Base-by-base conservation (phyloP, 1,284 basidiomycete genomes). In the Farysia itapuensis region DNA sequence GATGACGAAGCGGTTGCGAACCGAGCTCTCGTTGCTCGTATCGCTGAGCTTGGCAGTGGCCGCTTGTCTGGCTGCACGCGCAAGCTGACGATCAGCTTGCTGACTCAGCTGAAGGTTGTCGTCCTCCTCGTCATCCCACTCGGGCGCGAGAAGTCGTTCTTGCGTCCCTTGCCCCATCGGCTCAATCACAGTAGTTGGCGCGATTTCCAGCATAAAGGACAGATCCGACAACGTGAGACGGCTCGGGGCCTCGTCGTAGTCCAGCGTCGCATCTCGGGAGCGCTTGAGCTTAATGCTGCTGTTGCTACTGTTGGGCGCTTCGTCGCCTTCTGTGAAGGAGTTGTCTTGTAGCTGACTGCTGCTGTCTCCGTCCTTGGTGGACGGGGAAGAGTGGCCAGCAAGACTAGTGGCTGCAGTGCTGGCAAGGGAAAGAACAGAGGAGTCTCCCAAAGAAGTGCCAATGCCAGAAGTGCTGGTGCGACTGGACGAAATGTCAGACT, bases 131-230 rank as follows among this genome's bases (percentile, higher is more conserved):
- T 66, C 58, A 13, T 41, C 42, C 48, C 49, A 61, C 13, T 73
- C 74, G 2, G 74, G 64, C 4, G 57, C 64, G 2, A 75, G 48
- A 31, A 75, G 46, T 2, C 72, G 57, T 39, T 73, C 72, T 16
- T 63, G 51, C n/a, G 71, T 52, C 6, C 71, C 66, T 30, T 69
- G 61, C 4, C 74, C 74, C 31, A 75, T 50, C 2, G 74, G 71
- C 43, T 76, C 73, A 18, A 76, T 67, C 16, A 74, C 56, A 0
- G 65, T 58, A 29, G 70, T 66, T 15, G 74, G 74, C 0, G 67
- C 56, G 4, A 74, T 43, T 24, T 67, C 60, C 22, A 76, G 45
- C 14, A 73, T 35, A 35, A 75, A 69, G 1, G 63, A 50, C 23
- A 75, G 50, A 31, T 76, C 72, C 3, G 64, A 54, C 18, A 75